Evolutionary conservation across 1,284 basidiomycete genomes (phyloP).

Genomic region (Cryptococcus sp.): DNA sequence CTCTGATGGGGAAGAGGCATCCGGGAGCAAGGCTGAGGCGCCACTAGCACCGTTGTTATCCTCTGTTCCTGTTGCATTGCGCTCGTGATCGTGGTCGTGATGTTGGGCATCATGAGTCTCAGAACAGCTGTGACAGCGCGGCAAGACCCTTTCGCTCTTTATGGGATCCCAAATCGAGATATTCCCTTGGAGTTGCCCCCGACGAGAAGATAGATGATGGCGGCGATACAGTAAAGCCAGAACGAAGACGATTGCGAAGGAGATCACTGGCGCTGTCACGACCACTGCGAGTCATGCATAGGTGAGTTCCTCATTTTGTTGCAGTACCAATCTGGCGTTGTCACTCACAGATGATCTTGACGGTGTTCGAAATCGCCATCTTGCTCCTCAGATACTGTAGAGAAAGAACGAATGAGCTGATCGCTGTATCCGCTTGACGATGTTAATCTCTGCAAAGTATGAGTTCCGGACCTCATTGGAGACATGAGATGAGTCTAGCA

Average conservation of each 20-base stretch:
- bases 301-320: not conserved
- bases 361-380: slow-evolving; percentile 10
- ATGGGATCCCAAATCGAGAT: not conserved
- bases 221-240: slow-evolving; percentile 8
- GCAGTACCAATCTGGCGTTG: not conserved
- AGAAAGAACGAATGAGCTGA: too few relatives aligned
- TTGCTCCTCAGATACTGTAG: too few relatives aligned
- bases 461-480: too few relatives aligned
- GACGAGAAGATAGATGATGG: not conserved
- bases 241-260: slow-evolving; percentile 16
- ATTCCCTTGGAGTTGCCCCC: not conserved
- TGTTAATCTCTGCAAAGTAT: too few relatives aligned
- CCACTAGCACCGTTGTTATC: not conserved
- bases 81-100: not conserved
- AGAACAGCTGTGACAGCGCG: not conserved
- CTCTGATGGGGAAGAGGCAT: not conserved
- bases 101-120: not conserved
- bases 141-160: not conserved
- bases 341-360: slow-evolving; percentile 17
- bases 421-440: too few relatives aligned
- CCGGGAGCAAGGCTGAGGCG: too few relatives aligned
- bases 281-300: slow-evolving; percentile 7
- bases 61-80: not conserved
- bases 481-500: not conserved
- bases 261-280: slow-evolving; percentile 12